A percentile compares a stretch with the other conserved stretches of the same genome.
These are phyloP conservation scores for Paraphoma sp. DNA, from an alignment of 2,329 filamentous ascomycete genomes.

Conservation along the genomic window DNA sequence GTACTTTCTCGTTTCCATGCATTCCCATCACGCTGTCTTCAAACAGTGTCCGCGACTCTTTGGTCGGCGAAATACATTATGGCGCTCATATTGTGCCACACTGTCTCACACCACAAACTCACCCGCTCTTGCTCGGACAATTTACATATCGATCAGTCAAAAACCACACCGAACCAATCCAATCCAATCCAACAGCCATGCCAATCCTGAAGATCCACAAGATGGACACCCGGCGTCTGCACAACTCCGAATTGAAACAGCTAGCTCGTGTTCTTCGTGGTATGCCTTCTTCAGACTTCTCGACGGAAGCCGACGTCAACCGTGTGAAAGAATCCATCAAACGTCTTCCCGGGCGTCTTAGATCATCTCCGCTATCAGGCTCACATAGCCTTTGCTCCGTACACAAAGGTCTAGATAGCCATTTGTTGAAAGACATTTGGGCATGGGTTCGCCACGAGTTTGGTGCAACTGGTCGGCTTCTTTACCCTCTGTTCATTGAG, in stretches of 20 bases:
- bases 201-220: constrained; percentile 4
- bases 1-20: neutral
- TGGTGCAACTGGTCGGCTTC: constrained; percentile 27
- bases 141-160: neutral
- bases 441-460: constrained; percentile 30
- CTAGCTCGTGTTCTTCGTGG: constrained; percentile 27
- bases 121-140: neutral
- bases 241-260: constrained; percentile 30
- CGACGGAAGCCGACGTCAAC: constrained; percentile 10
- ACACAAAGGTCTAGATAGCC: constrained; percentile 30
- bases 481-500: constrained; percentile 34
- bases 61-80: neutral
- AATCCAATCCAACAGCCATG: neutral
- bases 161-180: too few species aligned
- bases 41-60: constrained; percentile 2
- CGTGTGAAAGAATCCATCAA: constrained; percentile 21
- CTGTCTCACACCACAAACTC: neutral
- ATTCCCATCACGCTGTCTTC: neutral
- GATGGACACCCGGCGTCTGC: constrained; percentile 23
- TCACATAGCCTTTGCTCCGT: constrained; percentile 25
- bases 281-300: constrained; percentile 6
- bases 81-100: neutral
- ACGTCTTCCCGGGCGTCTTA: constrained; percentile 29
- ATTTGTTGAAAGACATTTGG: constrained; percentile 31
- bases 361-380: constrained; percentile 12